Evolutionary conservation across 164 flowering plant genomes (phyloP).

Genomic region (Houttuynia cordata): DNA sequence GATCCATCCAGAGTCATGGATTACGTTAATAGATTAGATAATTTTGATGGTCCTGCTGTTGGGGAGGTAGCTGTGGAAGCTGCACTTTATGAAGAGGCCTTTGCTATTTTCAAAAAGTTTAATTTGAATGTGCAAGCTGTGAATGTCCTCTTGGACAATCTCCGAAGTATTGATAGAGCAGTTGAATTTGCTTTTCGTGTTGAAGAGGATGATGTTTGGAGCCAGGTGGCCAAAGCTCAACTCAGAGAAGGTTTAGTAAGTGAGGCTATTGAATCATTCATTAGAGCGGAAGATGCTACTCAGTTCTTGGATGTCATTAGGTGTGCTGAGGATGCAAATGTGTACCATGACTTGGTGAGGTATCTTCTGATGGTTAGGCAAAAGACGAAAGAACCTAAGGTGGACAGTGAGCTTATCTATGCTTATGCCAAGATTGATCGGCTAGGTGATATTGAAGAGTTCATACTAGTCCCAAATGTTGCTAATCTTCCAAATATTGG

Average conservation of each 20-base stretch:
- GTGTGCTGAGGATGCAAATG: slow-evolving; percentile 81
- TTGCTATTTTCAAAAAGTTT: slow-evolving; percentile 95
- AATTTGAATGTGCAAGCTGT: slow-evolving; percentile 98
- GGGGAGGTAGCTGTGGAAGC: slow-evolving; percentile 99
- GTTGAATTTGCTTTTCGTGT: slow-evolving; percentile 99
- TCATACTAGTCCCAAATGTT: slow-evolving; percentile 97
- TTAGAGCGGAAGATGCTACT: slow-evolving; percentile 96
- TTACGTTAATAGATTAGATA: slow-evolving; percentile 85
- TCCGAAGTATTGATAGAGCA: slow-evolving; percentile 80
- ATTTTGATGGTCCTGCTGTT: slow-evolving; percentile 99
- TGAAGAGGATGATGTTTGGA: slow-evolving; percentile 99
- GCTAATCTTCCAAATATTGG: slow-evolving; percentile 98
- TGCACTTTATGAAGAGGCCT: slow-evolving; percentile 88
- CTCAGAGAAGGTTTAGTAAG: slow-evolving; percentile 88
- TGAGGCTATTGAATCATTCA: slow-evolving; percentile 98
- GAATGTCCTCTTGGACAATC: slow-evolving; percentile 83
- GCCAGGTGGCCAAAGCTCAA: slow-evolving; percentile 99
- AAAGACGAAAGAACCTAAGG: slow-evolving; percentile 91
- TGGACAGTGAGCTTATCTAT: slow-evolving; percentile 96
- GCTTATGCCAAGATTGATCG: slow-evolving; percentile 99
- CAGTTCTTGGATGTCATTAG: slow-evolving; percentile 85
- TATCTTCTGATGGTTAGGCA: slow-evolving; percentile 97
- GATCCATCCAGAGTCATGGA: slow-evolving; percentile 99
- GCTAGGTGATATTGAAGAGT: slow-evolving; percentile 91
- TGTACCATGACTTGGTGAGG: slow-evolving; percentile 84